Conservation (phyloP, 495 filamentous ascomycete genomes). For the Lophiostoma macrostomum region DNA sequence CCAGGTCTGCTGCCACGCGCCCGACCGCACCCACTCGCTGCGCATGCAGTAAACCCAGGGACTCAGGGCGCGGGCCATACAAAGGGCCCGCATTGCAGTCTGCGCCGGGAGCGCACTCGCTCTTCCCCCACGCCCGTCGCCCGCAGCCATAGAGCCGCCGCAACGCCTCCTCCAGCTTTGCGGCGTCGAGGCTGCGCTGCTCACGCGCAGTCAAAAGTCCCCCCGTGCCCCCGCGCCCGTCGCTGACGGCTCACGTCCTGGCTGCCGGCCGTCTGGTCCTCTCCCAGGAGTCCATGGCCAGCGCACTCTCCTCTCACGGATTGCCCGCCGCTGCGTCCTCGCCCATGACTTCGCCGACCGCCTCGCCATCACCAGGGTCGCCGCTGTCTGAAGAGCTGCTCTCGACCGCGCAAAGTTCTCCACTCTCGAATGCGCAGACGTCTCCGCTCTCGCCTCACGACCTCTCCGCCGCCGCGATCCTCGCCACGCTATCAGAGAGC, state of each 20-base stretch:
- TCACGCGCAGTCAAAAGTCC: no score
- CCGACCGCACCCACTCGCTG: neutral
- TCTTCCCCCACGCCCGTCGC: neutral
- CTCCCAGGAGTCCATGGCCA: neutral
- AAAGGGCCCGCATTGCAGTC: neutral
- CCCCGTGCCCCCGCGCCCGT: neutral
- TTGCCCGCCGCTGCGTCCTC: neutral
- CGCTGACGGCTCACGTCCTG: neutral
- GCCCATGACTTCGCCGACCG: neutral
- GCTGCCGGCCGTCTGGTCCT: neutral
- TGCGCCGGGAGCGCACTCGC: neutral
- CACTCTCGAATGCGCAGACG: no score
- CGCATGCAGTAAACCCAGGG: constrained; percentile 10
- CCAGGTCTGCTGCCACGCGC: neutral
- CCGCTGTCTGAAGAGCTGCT: no score
- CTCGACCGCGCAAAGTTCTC: no score
- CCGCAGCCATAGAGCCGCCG: constrained; percentile 1
- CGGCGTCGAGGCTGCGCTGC: no score
- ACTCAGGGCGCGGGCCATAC: neutral
- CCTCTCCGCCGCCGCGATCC: constrained; percentile 15
- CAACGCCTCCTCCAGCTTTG: neutral
- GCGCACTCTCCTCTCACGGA: neutral
- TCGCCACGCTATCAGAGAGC: constrained; percentile 23
- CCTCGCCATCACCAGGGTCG: no score
- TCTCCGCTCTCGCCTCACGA: constrained; percentile 4